Percentiles rank a stretch among this genome's conserved stretches.
Conservation (phyloP, 73 alveolate genomes). For the Symbiodinium natans region DNA sequence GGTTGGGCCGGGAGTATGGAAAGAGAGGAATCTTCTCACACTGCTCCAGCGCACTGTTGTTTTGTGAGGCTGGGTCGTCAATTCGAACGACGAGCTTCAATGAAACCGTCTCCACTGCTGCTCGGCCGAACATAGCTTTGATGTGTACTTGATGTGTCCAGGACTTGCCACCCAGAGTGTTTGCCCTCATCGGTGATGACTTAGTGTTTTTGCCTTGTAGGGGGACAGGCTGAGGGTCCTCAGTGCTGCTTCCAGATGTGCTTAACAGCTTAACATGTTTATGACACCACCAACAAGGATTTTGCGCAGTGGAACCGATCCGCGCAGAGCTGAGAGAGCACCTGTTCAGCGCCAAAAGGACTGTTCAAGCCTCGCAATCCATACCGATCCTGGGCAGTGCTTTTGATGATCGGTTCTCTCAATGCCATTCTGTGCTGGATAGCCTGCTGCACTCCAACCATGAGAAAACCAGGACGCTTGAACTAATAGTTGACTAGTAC, state of each 20-base stretch:
- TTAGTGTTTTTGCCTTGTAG: too few species aligned
- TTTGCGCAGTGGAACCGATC: conserved; percentile 40
- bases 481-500: background rate
- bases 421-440: background rate
- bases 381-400: background rate
- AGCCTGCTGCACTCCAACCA: background rate
- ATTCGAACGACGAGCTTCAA: conserved; percentile 37
- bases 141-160: too few species aligned
- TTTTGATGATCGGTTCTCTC: background rate
- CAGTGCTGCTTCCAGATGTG: too few species aligned
- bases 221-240: too few species aligned
- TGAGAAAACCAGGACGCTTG: background rate
- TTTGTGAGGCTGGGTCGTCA: background rate
- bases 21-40: too few species aligned
- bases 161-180: too few species aligned
- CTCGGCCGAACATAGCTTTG: background rate
- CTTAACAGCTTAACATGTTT: too few species aligned
- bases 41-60: too few species aligned
- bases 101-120: conserved; percentile 32
- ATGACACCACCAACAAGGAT: too few species aligned
- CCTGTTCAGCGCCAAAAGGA: background rate
- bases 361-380: too few species aligned
- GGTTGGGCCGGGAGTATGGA: too few species aligned
- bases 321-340: background rate
- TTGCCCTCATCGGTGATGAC: too few species aligned